Conservation (phyloP, 805 yeast species). For the Lachancea quebecensis region DNA sequence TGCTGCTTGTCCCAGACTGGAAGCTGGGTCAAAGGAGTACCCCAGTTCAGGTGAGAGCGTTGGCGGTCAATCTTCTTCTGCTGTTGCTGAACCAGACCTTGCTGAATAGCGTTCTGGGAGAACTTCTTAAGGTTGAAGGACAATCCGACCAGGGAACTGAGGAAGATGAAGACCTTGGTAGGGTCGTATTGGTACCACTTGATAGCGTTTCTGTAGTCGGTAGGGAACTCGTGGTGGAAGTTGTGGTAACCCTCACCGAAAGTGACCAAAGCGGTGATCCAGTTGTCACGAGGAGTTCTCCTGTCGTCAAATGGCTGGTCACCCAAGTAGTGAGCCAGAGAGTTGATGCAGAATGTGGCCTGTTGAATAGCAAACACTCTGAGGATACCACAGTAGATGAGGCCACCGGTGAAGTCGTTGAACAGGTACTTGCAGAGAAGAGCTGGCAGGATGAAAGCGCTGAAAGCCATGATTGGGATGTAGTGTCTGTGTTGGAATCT, state of each 20-base stretch:
- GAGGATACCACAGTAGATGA: conserved; percentile 66
- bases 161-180: conserved; percentile 58
- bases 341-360: conserved; percentile 81
- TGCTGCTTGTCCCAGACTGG: conserved; percentile 71
- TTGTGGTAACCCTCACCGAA: conserved; percentile 89
- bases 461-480: conserved; percentile 49
- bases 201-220: conserved; percentile 81
- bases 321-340: conserved; percentile 84
- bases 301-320: conserved; percentile 80
- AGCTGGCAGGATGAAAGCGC: conserved; percentile 59
- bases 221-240: conserved; percentile 87
- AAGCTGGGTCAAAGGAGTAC: conserved; percentile 54
- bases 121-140: conserved; percentile 70
- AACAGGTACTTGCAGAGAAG: conserved; percentile 48
- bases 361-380: conserved; percentile 70
- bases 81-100: conserved; percentile 75
- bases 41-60: conserved; percentile 66
- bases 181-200: conserved; percentile 88
- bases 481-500: conserved; percentile 78
- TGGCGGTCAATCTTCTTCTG: conserved; percentile 68
- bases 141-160: conserved; percentile 56
- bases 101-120: conserved; percentile 74
- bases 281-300: conserved; percentile 82
- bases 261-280: conserved; percentile 72
- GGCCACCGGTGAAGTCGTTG: conserved; percentile 64